Base-by-base conservation (phyloP, 129 eudicot genomes). In the Dittrichia graveolens region DNA sequence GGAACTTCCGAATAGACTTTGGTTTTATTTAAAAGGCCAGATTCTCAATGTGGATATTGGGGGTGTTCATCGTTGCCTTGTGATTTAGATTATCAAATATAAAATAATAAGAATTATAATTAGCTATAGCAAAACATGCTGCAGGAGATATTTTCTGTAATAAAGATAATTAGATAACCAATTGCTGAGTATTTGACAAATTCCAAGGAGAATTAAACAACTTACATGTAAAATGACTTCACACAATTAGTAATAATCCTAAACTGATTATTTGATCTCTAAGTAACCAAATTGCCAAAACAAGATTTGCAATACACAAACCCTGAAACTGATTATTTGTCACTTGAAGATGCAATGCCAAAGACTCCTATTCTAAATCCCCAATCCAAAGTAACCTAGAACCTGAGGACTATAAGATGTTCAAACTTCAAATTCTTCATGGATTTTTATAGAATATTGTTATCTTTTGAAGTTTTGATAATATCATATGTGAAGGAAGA, bases 1-100 rank as follows among this genome's bases (percentile, higher is more conserved):
- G 41, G 40, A 46, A 31, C 7, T 69, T 77, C 63, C 62, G 2
- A 76, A 77, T n/a, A 58, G 70, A 55, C 59, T 41, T 44, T 37
- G 39, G 44, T 48, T 53, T 35, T 5, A 18, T 10, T 46, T 6
- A 57, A 56, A 67, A 6, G 45, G 19, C 38, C 42, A 57, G 62
- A 70, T 77, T 50, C 76, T 43, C 5, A 45, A 4, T 6, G 31
- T 45, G 39, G 38, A 61, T 61, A 46, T 60, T 39, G 44, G 8
- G 56, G 9, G 40, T 31, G 14, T 57, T 4, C n/a, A 4, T 13
- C 6, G 3, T 13, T 60, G 14, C n/a, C 24, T 38, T 34, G 11
- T 59, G 43, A 40, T 38, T 13, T 46, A 38, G 24, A n/a, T 61
- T 2, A n/a, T 48, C 54, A 10, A 3, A 48, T 48, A 13, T 61